phyloP scores from a whole-genome alignment of 2,329 filamentous ascomycete species.

The Hymenoscyphus linearis region DNA sequence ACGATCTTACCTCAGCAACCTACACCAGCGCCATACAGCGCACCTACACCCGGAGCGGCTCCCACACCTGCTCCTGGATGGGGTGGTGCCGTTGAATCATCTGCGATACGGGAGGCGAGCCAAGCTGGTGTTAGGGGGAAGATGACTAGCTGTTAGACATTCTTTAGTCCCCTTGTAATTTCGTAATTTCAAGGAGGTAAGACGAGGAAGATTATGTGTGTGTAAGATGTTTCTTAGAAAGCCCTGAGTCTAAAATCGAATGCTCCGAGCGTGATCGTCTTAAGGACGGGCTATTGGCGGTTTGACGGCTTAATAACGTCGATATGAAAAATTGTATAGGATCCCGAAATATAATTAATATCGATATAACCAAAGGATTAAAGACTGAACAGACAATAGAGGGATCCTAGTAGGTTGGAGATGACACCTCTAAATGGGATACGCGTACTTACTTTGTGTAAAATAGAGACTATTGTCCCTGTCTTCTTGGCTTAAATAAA shows the following conservation, averaged over 20 bases:
- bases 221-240: not conserved
- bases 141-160: not conserved
- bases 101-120: no score
- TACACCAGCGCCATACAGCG: constrained; percentile 43
- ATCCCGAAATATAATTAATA: no score
- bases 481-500: no score
- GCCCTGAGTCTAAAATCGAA: not conserved
- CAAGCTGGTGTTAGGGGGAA: no score
- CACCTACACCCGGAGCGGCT: constrained; percentile 50
- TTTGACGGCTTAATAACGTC: not conserved
- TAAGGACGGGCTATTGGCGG: not conserved
- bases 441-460: no score
- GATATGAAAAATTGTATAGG: not conserved
- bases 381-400: no score
- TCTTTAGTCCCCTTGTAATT: not conserved
- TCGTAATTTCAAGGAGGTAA: not conserved
- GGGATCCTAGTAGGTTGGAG: no score
- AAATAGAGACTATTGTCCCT: no score
- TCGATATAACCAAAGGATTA: no score
- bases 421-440: no score
- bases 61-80: constrained; percentile 65
- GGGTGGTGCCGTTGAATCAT: no score
- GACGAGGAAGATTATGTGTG: not conserved
- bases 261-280: not conserved
- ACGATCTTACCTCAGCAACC: no score